Base-by-base conservation (phyloP, 2,329 filamentous ascomycete genomes). In the Apiospora arundinis region DNA sequence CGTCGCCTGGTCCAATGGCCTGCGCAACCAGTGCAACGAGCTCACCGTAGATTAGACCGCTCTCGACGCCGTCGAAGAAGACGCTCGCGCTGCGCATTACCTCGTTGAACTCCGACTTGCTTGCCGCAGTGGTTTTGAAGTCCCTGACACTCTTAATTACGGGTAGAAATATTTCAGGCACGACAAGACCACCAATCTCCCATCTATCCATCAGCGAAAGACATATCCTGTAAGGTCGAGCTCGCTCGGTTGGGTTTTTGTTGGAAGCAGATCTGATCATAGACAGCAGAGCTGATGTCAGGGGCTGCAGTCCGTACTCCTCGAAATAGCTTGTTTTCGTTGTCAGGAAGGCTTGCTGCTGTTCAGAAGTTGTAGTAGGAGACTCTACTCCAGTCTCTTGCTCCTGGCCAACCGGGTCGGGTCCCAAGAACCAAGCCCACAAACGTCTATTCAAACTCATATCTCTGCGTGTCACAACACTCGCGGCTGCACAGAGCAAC, bases 41-140 rank as follows among this genome's bases (percentile, higher is more conserved):
- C 78, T 97, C 94, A 67, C 92, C 91, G 85, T 97, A 99, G 66
- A 99, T 97, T 25, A 98, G 85, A 9, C 93, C 92, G 77, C 95
- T 97, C 82, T 99, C 96, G 49, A 98, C 95, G 6, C 95, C 95
- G 79, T 99, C 96, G 76, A 99, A 99, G 82, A 99, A 99, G 52
- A 96, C 92, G 78, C 93, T 97, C 6, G 95, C 96, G 79, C 95
- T 98, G 75, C 94, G 91, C 75, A 98, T 87, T 2, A 98, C 95
- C 80, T 99, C 96, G 18, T 90, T 87, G 73, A 96, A 94, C 71
- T 95, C 91, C 8, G 88, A 82, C 77, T 92, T 92, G n/a, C 87
- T 87, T 0, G 87, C 82, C 14, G 92, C 90, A 69, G 85, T 85
- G 37, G 85, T 83, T 80, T 95, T 92, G 82, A 95, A 98, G 65